Base-by-base conservation (phyloP, 345 rosid species). In the Populus ilicifolia region DNA sequence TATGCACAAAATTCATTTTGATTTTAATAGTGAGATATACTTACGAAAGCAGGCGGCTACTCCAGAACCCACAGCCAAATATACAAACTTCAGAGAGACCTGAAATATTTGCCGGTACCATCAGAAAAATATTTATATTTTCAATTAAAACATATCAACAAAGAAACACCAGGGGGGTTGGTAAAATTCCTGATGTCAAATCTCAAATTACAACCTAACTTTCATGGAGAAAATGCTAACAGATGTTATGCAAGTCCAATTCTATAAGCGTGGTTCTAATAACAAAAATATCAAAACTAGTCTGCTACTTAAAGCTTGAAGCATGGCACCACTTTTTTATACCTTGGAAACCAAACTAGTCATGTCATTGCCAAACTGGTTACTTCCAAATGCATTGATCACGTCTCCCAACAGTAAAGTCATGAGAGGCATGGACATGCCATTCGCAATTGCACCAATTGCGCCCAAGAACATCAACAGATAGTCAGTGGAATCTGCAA, bases 331-430 rank as follows among this genome's bases (percentile, higher is more conserved):
- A 25, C 8, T 30, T 48, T 52, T 35, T 2, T 17, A 7, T 78
- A 84, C 89, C 87, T 84, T 75, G 21, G 89, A 79, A 72, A 87
- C 85, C 39, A 63, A 48, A 36, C 83, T 10, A 50, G 81, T 75
- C 33, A 79, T 33, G 8, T 75, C 20, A 5, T 77, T 74, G 18
- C 7, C 66, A 65, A 54, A 62, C 73, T 74, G 78, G 62, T 79
- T 75, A 18, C 68, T 35, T 68, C 89, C 89, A 67, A 87, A 87
- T 16, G 89, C 56, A 69, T 87, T 67, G 61, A 84, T 56, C 48
- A 87, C 33, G 25, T 82, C 69, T 67, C 87, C 88, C 44, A 85
- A 36, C 2, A 85, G 80, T 33, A 85, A 10, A 6, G 86, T 70
- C 87, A 77, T 80, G 54, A 87, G 78, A 25, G 90, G 87, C 67